Base-by-base conservation (phyloP, 352 stramenopile genomes). In the Pythium aquatile region DNA sequence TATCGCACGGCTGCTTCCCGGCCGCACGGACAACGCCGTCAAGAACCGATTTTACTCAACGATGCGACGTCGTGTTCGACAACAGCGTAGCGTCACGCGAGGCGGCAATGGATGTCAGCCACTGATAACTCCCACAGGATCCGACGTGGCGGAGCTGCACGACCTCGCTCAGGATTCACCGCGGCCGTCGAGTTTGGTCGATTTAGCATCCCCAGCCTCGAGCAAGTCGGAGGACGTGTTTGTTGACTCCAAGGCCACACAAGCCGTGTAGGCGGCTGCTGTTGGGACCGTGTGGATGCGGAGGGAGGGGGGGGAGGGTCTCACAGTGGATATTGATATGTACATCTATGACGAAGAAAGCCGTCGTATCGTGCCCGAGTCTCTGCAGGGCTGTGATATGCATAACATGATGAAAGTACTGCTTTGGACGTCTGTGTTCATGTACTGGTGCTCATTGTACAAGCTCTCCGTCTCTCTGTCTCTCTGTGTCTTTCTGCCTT, bases 21-120 rank as follows among this genome's bases (percentile, higher is more conserved):
- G 97, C 2, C 78, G 97, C 35, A 98, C 95, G 13, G 95, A 99
- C 69, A 99, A 99, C 63, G 91, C 91, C 10, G 94, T 99, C 26
- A 99, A 99, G 81, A 99, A 99, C 68, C 83, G 93, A 0, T 98
- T 87, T 61, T 93, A 95, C 63, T 93, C 83, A 42, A 92, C 84
- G 16, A 91, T 91, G 79, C 72, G 85, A 13, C 78, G 85, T 5
- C 78, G 77, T 39, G 72, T 83, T 35, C 74, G 80, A 2, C 80
- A 92, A 58, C 78, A 90, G 64, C 77, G 75, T 33, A 77, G 73
- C 33, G 13, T 66, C 32, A 44, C 58, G 1, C 58, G 65, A 17
- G 60, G 39, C 17, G 40, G 59, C 13, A 28, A 13, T 26, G 16
- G 55, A n/a, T 20, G 28, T 30, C 37, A 62, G 24, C 40, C 13